Base-by-base conservation (phyloP, 176 grass and related monocot species). In the Miscanthus lutarioriparius region DNA sequence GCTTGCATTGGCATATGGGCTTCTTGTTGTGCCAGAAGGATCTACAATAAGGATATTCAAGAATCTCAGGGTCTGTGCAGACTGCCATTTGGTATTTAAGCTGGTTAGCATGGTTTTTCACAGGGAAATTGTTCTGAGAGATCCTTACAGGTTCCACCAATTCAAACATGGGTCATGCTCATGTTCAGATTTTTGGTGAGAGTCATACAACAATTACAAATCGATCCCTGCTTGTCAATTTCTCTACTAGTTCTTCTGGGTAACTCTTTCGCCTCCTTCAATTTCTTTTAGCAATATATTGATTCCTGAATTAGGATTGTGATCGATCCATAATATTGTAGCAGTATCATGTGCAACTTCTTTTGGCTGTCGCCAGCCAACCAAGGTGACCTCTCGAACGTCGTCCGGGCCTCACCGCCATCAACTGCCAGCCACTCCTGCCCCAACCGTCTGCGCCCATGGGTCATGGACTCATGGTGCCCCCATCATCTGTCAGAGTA, bases 71-170 rank as follows among this genome's bases (percentile, higher is more conserved):
- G 94, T 91, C 39, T 97, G 94, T 88, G 75, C 91, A 78, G 91
- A 97, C 78, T 94, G 92, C 33, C 94, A 97, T 89, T 72, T 92
- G 64, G 92, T 94, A n/a, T 97, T 94, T 78, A 97, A 97, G 83
- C 51, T 97, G 81, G 94, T 83, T 73, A 97, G 92, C 84, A 65
- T 44, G 66, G 80, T 89, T 59, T 53, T 80, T 67, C 74, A 83
- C 53, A 89, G 83, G 86, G 85, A 92, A 59, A 87, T 97, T 80
- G 77, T 97, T 40, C 84, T 97, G 62, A 89, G 92, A 87, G 94
- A 97, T 85, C 88, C 92, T 67, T 97, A 94, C 40, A 89, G 94
- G 77, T 97, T 94, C 84, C 94, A 97, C 78, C 88, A 87, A 81
- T 97, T 97, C 76, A 90, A 61, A 86, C 77, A 59, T 12, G 92